Evolutionary conservation across 495 filamentous ascomycete species (phyloP).

Genomic region (Penicillium steckii): DNA sequence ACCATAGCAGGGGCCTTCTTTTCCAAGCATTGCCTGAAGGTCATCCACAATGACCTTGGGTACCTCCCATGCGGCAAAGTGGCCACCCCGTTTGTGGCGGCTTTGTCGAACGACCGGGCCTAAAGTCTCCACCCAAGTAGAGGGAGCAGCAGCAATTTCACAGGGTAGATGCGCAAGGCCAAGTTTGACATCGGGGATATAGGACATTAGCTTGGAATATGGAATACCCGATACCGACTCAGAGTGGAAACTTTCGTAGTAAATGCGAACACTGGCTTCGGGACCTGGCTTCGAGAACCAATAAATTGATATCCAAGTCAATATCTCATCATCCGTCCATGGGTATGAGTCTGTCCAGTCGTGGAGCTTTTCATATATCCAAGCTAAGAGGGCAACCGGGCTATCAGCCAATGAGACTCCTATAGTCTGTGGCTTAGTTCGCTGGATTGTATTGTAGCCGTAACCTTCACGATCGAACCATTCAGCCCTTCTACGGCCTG

Average conservation of each 20-base stretch:
- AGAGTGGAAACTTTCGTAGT: slow-evolving; percentile 53
- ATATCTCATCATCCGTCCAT: slow-evolving; percentile 67
- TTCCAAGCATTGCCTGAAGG: slow-evolving; percentile 56
- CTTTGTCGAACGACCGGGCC: slow-evolving; percentile 56
- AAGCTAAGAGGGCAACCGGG: slow-evolving; percentile 60
- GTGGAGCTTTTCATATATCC: slow-evolving; percentile 71
- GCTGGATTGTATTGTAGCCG: slow-evolving; percentile 56
- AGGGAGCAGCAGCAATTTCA: slow-evolving; percentile 52
- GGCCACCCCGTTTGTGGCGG: slow-evolving; percentile 54
- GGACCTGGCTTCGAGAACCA: slow-evolving; percentile 57
- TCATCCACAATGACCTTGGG: slow-evolving; percentile 55
- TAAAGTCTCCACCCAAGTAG: slow-evolving; percentile 46
- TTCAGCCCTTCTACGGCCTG: slow-evolving; percentile 42
- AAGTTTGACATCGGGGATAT: slow-evolving; percentile 44
- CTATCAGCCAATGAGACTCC: slow-evolving; percentile 56
- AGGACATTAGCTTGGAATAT: slow-evolving; percentile 12
- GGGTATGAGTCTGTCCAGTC: slow-evolving; percentile 65
- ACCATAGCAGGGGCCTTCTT: slow-evolving; percentile 34
- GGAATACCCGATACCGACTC: slow-evolving; percentile 2
- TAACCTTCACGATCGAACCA: slow-evolving; percentile 54
- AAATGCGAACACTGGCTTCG: slow-evolving; percentile 55
- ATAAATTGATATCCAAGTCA: slow-evolving; percentile 66
- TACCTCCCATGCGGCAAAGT: slow-evolving; percentile 61
- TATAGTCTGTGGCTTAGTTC: slow-evolving; percentile 64
- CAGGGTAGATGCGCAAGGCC: slow-evolving; percentile 52